These are phyloP conservation scores for Malus hybrid DNA, from an alignment of 331 rosid genomes.

Conservation along the genomic window DNA sequence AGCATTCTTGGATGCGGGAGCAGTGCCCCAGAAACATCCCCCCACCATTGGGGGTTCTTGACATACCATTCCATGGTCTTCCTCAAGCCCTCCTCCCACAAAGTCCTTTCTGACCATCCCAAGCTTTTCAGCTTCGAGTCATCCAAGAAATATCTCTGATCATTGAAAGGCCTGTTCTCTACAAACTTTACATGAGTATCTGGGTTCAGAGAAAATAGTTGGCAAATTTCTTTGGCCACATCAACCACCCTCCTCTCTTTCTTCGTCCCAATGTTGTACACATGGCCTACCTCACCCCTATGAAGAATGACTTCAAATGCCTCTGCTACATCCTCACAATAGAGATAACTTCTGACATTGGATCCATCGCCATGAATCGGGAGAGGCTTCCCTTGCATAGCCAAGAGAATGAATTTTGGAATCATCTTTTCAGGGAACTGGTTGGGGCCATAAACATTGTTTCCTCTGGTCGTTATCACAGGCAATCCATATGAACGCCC, in stretches of 20 bases:
- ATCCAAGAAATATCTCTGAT: constrained; percentile 59
- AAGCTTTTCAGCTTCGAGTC: constrained; percentile 53
- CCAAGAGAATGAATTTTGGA: constrained; percentile 65
- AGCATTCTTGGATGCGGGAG: constrained; percentile 77
- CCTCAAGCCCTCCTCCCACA: constrained; percentile 62
- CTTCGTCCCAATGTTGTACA: constrained; percentile 63
- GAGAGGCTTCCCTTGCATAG: constrained; percentile 55
- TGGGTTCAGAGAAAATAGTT: constrained; percentile 36
- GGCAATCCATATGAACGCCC: constrained; percentile 62
- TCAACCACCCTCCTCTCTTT: constrained; percentile 66
- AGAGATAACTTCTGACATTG: constrained; percentile 67
- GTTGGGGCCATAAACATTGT: constrained; percentile 59
- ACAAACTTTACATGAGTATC: constrained; percentile 44
- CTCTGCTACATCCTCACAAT: constrained; percentile 70
- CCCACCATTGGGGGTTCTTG: constrained; percentile 66
- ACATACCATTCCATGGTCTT: constrained; percentile 65
- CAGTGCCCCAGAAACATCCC: constrained; percentile 75
- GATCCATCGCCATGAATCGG: constrained; percentile 78
- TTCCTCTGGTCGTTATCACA: constrained; percentile 64
- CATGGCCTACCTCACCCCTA: constrained; percentile 67
- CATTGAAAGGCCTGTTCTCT: constrained; percentile 65
- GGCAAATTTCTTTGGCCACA: constrained; percentile 53
- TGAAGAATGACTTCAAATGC: constrained; percentile 75
- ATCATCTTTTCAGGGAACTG: constrained; percentile 71
- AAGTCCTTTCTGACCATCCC: constrained; percentile 58